Evolutionary conservation across 306 rosid species (phyloP).

Genomic region (Carpinus fangiana): DNA sequence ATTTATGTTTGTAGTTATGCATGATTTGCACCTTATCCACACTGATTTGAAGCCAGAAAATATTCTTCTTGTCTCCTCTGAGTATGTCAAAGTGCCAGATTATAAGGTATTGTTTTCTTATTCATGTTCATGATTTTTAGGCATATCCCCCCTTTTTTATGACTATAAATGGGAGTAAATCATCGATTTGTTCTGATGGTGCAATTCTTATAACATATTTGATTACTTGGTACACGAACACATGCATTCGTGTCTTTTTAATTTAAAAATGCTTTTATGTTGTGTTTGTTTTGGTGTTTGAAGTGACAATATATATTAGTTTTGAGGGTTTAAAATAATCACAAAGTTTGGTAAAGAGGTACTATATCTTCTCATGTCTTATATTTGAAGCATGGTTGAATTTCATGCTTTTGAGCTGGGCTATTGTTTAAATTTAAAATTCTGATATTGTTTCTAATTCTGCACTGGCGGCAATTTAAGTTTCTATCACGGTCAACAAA

Average conservation of each 20-base stretch:
- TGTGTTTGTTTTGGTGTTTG: neutral
- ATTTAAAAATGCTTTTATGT: neutral
- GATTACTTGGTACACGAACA: neutral
- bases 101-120: constrained; percentile 49
- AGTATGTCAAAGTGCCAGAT: constrained; percentile 72
- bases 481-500: constrained; percentile 56
- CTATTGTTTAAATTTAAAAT: constrained; percentile 11
- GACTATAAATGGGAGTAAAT: neutral
- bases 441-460: constrained; percentile 9
- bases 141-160: neutral
- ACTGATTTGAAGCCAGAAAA: constrained; percentile 79
- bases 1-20: constrained; percentile 66
- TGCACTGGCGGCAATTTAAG: constrained; percentile 36
- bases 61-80: constrained; percentile 53
- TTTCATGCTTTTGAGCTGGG: constrained; percentile 2
- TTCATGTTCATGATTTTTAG: constrained; percentile 5
- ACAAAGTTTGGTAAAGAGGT: neutral
- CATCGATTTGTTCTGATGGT: neutral
- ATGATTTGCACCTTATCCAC: constrained; percentile 74
- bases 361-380: neutral
- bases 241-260: neutral
- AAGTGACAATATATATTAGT: neutral
- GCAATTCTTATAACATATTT: neutral
- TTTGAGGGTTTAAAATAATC: neutral
- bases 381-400: constrained; percentile 16